A percentile compares a stretch with the other conserved stretches of the same genome.
phyloP scores from a whole-genome alignment of 306 rosid genomes.

The Dalbergia oliveri region DNA sequence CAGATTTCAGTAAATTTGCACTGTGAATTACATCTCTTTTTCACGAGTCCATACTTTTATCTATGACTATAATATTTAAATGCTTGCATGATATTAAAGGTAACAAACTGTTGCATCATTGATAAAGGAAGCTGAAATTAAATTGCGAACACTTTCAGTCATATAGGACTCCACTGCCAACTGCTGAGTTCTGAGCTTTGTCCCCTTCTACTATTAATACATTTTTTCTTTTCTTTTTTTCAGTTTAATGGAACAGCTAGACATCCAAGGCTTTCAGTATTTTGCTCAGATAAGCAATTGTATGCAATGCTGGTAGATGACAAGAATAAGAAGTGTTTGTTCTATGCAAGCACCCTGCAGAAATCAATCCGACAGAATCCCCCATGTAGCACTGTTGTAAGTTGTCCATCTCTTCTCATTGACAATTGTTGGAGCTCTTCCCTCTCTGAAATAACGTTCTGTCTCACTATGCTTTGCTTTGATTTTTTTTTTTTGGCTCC shows the following conservation, averaged over 20 bases:
- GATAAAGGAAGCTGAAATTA: conserved; percentile 1
- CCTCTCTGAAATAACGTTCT: background rate
- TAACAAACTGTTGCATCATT: conserved; percentile 19
- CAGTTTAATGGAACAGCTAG: conserved; percentile 82
- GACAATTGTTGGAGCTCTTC: background rate
- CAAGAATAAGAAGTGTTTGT: conserved; percentile 81
- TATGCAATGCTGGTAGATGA: conserved; percentile 95
- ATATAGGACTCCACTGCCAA: conserved; percentile 4
- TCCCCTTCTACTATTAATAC: background rate
- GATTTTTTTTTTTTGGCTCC: background rate
- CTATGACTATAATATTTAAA: background rate
- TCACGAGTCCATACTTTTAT: background rate
- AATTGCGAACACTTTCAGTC: conserved; percentile 19
- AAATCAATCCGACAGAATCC: conserved; percentile 65
- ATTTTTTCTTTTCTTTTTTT: conserved; percentile 6
- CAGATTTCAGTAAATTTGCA: background rate
- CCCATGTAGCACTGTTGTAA: conserved; percentile 65
- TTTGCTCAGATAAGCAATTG: conserved; percentile 85
- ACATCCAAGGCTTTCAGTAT: conserved; percentile 91
- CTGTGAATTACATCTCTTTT: background rate
- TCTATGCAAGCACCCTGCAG: conserved; percentile 84
- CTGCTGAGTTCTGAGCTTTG: background rate
- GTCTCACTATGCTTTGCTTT: background rate
- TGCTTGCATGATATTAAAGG: background rate
- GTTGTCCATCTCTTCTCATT: conserved; percentile 39